Evolutionary conservation across 306 rosid genomes (phyloP).

Genomic region (Quercus wislizeni): DNA sequence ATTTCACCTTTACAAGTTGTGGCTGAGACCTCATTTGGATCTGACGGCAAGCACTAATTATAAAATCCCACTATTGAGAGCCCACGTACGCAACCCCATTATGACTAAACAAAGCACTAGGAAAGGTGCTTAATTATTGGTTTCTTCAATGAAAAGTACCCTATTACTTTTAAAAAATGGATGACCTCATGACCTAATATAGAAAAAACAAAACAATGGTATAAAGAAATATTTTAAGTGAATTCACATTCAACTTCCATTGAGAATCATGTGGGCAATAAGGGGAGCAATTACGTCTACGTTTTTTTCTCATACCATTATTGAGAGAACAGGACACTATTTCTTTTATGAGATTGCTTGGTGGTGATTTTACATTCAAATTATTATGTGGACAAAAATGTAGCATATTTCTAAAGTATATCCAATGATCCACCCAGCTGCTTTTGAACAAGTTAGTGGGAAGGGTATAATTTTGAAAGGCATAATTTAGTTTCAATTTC

Average conservation of each 20-base stretch:
- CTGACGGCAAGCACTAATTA: slow-evolving; percentile 5
- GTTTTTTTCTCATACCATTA: not conserved
- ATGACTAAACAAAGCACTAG: slow-evolving; percentile 30
- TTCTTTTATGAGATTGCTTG: not conserved
- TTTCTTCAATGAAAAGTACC: not conserved
- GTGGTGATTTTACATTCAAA: no score
- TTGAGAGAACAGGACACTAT: not conserved
- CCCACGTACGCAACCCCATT: slow-evolving; percentile 18
- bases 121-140: not conserved
- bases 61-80: not conserved
- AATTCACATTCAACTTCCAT: not conserved
- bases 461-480: no score
- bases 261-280: not conserved
- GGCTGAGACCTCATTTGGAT: not conserved
- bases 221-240: not conserved
- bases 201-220: not conserved
- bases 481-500: no score
- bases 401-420: no score
- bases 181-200: not conserved
- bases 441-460: no score
- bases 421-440: no score
- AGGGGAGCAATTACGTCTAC: not conserved
- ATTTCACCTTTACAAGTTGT: not conserved
- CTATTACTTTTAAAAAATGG: not conserved
- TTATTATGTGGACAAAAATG: no score